These are phyloP conservation scores for Cystobasidiopsis lactophilus DNA, from an alignment of 768 basidiomycete species.

Conservation along the genomic window DNA sequence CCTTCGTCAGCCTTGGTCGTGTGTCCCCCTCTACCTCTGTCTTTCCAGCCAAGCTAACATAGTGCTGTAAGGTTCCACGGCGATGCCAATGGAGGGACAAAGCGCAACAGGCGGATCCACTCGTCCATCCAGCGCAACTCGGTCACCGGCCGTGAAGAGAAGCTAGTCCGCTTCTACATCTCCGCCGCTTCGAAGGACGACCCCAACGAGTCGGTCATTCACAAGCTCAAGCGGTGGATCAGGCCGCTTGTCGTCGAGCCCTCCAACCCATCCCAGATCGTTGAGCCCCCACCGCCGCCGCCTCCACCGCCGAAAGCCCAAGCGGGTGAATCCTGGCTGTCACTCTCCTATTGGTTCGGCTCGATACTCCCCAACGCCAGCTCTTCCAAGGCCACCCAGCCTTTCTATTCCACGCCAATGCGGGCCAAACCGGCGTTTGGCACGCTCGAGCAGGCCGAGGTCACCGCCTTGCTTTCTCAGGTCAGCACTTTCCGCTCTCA, in stretches of 20 bases:
- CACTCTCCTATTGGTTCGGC: neutral
- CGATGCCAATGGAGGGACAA: neutral
- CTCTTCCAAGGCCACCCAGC: neutral
- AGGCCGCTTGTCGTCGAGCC: constrained; percentile 8
- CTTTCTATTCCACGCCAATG: neutral
- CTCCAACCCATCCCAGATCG: neutral
- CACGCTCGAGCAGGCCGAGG: neutral
- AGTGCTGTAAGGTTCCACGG: constrained; percentile 1
- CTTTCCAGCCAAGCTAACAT: no score
- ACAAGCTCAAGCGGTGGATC: constrained; percentile 8
- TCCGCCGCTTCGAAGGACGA: constrained; percentile 1
- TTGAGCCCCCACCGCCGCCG: neutral
- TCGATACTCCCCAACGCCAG: neutral
- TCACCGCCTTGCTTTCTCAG: neutral
- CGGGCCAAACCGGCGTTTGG: neutral
- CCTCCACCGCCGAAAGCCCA: no score
- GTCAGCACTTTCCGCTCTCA: neutral
- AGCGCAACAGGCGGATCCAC: constrained; percentile 1
- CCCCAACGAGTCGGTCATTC: constrained; percentile 1
- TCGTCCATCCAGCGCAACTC: neutral
- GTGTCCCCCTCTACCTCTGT: no score
- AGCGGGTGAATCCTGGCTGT: no score
- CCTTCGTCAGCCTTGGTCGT: constrained; percentile 1
- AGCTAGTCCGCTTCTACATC: constrained; percentile 2
- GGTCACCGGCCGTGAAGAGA: constrained; percentile 4